phyloP scores from a whole-genome alignment of 2,329 filamentous ascomycete species.

The Monosporascus cannonballus region DNA sequence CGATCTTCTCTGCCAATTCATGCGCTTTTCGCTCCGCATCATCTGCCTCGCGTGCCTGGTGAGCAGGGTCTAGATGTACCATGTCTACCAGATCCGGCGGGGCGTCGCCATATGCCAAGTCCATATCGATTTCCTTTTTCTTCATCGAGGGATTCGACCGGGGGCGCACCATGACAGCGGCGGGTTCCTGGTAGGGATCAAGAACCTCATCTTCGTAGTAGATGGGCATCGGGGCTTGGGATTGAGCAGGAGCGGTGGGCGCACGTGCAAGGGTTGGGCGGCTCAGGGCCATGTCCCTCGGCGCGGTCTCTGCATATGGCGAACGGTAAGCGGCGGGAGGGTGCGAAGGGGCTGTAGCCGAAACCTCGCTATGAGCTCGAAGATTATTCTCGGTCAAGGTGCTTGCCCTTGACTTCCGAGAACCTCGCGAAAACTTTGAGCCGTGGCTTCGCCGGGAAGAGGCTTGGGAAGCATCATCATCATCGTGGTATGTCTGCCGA shows the following conservation, averaged over 20 bases:
- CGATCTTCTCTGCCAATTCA: constrained; percentile 65
- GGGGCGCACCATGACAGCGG: constrained; percentile 25
- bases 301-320: constrained; percentile 38
- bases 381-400: constrained; percentile 49
- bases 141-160: constrained; percentile 34
- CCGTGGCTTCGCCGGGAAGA: constrained; percentile 38
- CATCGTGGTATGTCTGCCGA: constrained; percentile 24
- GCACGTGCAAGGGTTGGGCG: constrained; percentile 30
- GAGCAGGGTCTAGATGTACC: constrained; percentile 31
- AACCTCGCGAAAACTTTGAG: constrained; percentile 30
- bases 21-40: constrained; percentile 46
- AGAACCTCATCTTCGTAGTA: constrained; percentile 7
- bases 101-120: constrained; percentile 83
- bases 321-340: constrained; percentile 31
- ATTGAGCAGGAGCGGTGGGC: constrained; percentile 14
- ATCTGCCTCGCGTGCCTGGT: constrained; percentile 50
- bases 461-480: constrained; percentile 28
- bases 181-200: constrained; percentile 5
- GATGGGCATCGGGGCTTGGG: constrained; percentile 8
- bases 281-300: constrained; percentile 37
- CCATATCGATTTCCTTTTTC: constrained; percentile 67
- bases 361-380: constrained; percentile 46
- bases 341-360: constrained; percentile 39
- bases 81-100: constrained; percentile 56
- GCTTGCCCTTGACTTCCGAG: constrained; percentile 24